Percentiles rank a stretch among this genome's conserved stretches.
phyloP scores from a whole-genome alignment of 2,329 filamentous ascomycete genomes.

The Eutypa lata region DNA sequence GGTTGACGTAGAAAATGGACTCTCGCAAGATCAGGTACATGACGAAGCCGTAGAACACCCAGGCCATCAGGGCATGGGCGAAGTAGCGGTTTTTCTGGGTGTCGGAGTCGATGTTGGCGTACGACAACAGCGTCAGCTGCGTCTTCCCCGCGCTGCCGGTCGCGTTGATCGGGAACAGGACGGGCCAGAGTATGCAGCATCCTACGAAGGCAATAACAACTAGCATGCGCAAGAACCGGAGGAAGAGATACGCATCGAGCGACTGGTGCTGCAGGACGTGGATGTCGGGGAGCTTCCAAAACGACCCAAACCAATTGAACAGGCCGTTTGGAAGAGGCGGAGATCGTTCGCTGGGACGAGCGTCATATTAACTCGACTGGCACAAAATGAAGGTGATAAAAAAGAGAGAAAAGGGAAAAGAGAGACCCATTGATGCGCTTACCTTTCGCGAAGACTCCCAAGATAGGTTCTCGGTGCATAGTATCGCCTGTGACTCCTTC shows the following conservation, averaged over 20 bases:
- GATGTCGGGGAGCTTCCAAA: conserved; percentile 68
- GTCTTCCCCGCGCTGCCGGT: conserved; percentile 66
- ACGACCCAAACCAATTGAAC: conserved; percentile 65
- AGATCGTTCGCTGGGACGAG: conserved; percentile 52
- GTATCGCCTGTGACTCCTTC: conserved; percentile 42
- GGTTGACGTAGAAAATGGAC: conserved; percentile 85
- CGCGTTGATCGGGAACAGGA: conserved; percentile 81
- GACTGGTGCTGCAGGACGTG: conserved; percentile 88
- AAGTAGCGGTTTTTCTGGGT: conserved; percentile 64
- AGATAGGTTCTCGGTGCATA: conserved; percentile 51
- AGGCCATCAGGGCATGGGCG: conserved; percentile 77
- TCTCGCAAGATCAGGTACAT: conserved; percentile 87
- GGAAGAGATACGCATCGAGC: conserved; percentile 85
- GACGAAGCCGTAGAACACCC: conserved; percentile 83
- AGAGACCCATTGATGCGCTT: conserved; percentile 3
- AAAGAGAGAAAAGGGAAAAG: too few species aligned
- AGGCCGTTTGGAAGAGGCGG: conserved; percentile 58
- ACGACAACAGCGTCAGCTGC: conserved; percentile 75
- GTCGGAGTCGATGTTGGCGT: conserved; percentile 66
- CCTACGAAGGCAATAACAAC: conserved; percentile 79
- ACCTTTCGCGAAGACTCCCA: conserved; percentile 42
- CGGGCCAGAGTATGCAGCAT: conserved; percentile 79
- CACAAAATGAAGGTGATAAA: too few species aligned
- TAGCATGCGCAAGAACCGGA: conserved; percentile 80
- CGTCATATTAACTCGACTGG: conserved; percentile 5